These are phyloP conservation scores for Chrysanthemum lavandulifolium DNA, from an alignment of 129 eudicot genomes.

Conservation along the genomic window DNA sequence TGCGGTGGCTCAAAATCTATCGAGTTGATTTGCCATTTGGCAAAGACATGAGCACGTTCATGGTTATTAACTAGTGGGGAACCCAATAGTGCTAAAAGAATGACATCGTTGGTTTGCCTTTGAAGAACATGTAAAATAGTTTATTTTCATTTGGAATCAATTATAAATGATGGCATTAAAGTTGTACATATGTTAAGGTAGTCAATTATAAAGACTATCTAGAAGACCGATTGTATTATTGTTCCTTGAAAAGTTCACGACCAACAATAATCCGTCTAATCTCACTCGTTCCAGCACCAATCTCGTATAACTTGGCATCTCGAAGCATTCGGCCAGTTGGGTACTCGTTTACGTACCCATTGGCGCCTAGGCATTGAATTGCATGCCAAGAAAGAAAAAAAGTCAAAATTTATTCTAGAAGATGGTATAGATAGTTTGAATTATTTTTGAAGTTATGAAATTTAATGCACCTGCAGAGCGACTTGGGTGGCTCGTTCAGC, in stretches of 20 bases:
- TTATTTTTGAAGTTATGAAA: too few relatives aligned
- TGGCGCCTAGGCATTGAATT: constrained; percentile 85
- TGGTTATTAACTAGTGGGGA: too few relatives aligned
- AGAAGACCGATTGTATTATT: constrained; percentile 21
- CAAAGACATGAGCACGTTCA: too few relatives aligned
- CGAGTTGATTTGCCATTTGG: too few relatives aligned
- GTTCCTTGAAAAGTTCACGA: constrained; percentile 68
- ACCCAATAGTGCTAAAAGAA: too few relatives aligned
- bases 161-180: too few relatives aligned
- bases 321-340: constrained; percentile 90
- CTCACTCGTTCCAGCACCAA: constrained; percentile 95
- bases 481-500: constrained; percentile 76
- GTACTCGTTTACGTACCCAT: constrained; percentile 88
- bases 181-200: too few relatives aligned
- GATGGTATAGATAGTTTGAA: not conserved
- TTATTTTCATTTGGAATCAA: too few relatives aligned
- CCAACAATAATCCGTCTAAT: constrained; percentile 80
- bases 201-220: too few relatives aligned
- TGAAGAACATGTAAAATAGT: too few relatives aligned
- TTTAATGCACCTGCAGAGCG: constrained; percentile 69
- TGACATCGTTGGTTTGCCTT: too few relatives aligned
- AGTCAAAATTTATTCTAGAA: not conserved
- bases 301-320: constrained; percentile 90
- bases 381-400: constrained; percentile 46
- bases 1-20: too few relatives aligned